These are phyloP conservation scores for Erysimum cheiri DNA, from an alignment of 441 rosid genomes.

Conservation along the genomic window DNA sequence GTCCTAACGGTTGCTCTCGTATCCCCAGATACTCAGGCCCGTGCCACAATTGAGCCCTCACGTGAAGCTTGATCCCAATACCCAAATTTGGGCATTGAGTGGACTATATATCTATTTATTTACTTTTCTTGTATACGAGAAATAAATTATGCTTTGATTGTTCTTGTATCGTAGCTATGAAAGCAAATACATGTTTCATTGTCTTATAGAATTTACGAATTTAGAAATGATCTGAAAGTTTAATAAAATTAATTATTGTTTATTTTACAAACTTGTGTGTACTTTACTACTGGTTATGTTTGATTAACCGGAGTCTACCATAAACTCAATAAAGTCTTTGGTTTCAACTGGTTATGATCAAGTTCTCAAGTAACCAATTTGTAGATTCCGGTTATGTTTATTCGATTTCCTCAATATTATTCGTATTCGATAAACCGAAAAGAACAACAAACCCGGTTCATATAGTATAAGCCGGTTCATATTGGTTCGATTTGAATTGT, in stretches of 20 bases:
- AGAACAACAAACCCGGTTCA: background rate
- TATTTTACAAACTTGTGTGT: background rate
- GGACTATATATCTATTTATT: background rate
- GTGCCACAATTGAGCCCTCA: conserved; percentile 16
- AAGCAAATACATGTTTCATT: conserved; percentile 11
- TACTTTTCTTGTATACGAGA: background rate
- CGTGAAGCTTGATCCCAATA: conserved; percentile 14
- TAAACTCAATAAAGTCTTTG: background rate
- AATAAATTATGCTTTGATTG: background rate
- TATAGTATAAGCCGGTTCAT: conserved; percentile 1
- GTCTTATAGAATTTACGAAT: background rate
- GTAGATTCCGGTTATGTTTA: conserved; percentile 1
- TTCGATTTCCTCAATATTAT: background rate
- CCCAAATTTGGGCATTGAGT: background rate
- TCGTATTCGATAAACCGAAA: conserved; percentile 2
- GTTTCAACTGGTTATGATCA: conserved; percentile 1
- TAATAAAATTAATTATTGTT: background rate
- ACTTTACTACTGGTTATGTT: background rate
- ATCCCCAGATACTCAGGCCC: conserved; percentile 16
- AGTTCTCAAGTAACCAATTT: background rate
- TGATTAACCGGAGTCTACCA: background rate
- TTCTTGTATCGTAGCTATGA: background rate
- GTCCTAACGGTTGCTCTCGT: conserved; percentile 24
- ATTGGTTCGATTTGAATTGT: conserved; percentile 7
- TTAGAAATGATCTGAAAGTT: background rate